Evolutionary conservation across 2,329 filamentous ascomycete species (phyloP), one percentile per base, ranked within the genome.

Genomic region (Xylaria sp.): DNA sequence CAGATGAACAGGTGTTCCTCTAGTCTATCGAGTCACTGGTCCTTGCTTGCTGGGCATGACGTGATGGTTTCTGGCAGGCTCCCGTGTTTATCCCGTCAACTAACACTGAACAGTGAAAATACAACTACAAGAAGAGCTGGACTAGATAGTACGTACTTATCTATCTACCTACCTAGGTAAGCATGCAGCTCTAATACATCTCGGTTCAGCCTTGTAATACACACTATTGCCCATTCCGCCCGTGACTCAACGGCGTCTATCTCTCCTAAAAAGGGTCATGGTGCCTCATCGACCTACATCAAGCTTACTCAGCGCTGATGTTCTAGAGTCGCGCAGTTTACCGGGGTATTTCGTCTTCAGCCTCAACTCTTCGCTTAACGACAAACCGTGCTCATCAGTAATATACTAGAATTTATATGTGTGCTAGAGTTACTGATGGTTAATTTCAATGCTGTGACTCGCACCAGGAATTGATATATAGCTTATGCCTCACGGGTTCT

Each of bases 311-410:
- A 57, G 42, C 45, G 33, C 45, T 22, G 9, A 13, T 15, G n/a
- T 20, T 7, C 27, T 22, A 9, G 11, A n/a, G 13, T 22, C n/a
- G 33, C 13, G 22, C 29, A 7, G 45, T 36, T 44, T 38, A 42
- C 42, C 11, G 36, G 42, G 39, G 31, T 49, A 9, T 22, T 49
- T 31, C 10, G 38, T 17, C 38, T 47, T 59, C 27, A 59, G 61
- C 61, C 54, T 64, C 47, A 50, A 31, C 42, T 45, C 36, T 54
- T 36, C 5, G 42, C 61, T 58, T 27, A 36, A 51, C 53, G 27
- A 63, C 60, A 49, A 27, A n/a, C 7, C 11, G 22, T 22, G 11
- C n/a, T 31, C 42, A 36, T 22, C 6, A 25, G 25, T 5, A 29
- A 22, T n/a, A n/a, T 29, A 17, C 17, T 22, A 10, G 22, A 36